These are phyloP conservation scores for Penicillium diatomitis DNA, from an alignment of 495 filamentous ascomycete species.

Conservation along the genomic window DNA sequence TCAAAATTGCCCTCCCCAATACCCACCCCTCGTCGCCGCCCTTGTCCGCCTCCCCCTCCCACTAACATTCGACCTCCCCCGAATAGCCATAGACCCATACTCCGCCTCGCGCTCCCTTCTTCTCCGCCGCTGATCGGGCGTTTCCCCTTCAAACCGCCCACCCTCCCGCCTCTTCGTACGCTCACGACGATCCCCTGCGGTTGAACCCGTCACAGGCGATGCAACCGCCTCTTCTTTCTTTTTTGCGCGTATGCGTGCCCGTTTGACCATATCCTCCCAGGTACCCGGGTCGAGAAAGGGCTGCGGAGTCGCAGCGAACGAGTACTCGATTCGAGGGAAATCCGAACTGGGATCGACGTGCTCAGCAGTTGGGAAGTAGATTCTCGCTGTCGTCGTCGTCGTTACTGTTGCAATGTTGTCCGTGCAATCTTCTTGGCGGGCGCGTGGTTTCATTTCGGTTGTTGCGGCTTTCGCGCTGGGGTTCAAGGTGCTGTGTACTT, in stretches of 20 bases:
- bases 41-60: constrained; percentile 11
- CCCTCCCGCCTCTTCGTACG: background rate
- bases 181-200: background rate
- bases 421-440: too few relatives aligned
- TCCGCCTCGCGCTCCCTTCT: constrained; percentile 17
- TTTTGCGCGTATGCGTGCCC: background rate
- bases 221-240: background rate
- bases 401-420: background rate
- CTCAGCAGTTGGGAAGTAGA: background rate
- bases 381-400: background rate
- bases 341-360: background rate
- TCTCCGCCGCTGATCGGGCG: constrained; percentile 10
- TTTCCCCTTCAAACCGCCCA: background rate
- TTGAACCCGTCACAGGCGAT: background rate
- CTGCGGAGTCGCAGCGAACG: constrained; percentile 11
- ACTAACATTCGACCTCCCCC: constrained; percentile 16
- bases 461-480: constrained; percentile 15
- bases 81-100: constrained; percentile 27
- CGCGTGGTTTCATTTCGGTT: constrained; percentile 10
- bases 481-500: constrained; percentile 10
- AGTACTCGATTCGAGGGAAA: constrained; percentile 4
- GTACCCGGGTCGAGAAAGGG: constrained; percentile 18
- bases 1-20: constrained; percentile 5
- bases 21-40: constrained; percentile 7
- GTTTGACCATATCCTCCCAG: constrained; percentile 18